A percentile compares a stretch with the other conserved stretches of the same genome.
These are phyloP conservation scores for Corynascus novoguineensis DNA, from an alignment of 495 filamentous ascomycete species.

Conservation along the genomic window DNA sequence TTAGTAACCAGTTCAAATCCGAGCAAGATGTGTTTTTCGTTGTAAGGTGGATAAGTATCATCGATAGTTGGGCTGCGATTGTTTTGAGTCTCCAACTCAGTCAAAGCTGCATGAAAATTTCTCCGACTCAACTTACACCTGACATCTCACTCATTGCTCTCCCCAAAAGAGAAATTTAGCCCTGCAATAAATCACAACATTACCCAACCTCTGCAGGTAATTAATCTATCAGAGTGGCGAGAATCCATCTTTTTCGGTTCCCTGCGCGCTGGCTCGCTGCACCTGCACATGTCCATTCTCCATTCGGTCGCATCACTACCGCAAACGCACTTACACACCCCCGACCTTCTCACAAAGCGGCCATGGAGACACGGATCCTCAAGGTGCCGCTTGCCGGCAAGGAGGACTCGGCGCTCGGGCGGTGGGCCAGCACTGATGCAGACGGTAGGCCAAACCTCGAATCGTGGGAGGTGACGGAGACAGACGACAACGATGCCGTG, in stretches of 20 bases:
- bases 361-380: conserved; percentile 32
- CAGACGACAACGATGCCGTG: neutral
- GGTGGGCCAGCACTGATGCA: conserved; percentile 9
- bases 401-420: conserved; percentile 21
- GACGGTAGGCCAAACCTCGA: conserved; percentile 9
- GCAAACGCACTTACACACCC: conserved; percentile 14
- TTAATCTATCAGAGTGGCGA: conserved; percentile 17
- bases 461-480: conserved; percentile 20
- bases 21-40: neutral
- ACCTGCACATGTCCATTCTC: conserved; percentile 1
- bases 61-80: neutral
- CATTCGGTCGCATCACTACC: neutral
- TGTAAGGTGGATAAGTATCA: neutral
- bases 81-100: neutral
- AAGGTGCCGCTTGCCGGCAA: conserved; percentile 21
- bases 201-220: too few species aligned
- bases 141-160: neutral
- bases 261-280: conserved; percentile 26
- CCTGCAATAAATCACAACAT: neutral
- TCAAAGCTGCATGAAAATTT: conserved; percentile 8
- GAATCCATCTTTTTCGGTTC: neutral
- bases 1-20: neutral
- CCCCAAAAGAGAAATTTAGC: neutral
- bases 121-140: conserved; percentile 18
- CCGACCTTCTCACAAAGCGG: neutral